Percentiles rank a stretch among this genome's conserved stretches.
These are phyloP conservation scores for Euphrasia arctica DNA, from an alignment of 305 asterid species.

Conservation along the genomic window DNA sequence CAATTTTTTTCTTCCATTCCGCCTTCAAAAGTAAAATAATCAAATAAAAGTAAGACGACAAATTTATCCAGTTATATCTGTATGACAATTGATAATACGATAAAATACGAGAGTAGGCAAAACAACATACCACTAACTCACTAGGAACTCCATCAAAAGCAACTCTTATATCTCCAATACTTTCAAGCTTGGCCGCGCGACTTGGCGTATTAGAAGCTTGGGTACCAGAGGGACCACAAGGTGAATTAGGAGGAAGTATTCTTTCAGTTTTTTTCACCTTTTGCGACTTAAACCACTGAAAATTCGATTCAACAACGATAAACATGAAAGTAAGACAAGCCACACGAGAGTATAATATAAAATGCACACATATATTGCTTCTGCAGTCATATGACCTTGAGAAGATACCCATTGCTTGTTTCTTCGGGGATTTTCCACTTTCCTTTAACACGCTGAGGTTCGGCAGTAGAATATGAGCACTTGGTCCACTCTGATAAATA, in stretches of 20 bases:
- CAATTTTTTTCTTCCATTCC: constrained; percentile 67
- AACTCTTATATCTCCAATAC: constrained; percentile 60
- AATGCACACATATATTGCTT: constrained; percentile 15
- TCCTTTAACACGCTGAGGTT: constrained; percentile 70
- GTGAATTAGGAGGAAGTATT: constrained; percentile 61
- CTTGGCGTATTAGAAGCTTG: constrained; percentile 35
- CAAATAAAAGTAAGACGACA: not conserved
- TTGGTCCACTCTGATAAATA: constrained; percentile 89
- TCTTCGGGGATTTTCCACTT: constrained; percentile 93
- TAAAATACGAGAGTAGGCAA: constrained; percentile 17
- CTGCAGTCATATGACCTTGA: constrained; percentile 51
- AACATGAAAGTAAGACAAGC: not conserved
- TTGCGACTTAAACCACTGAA: constrained; percentile 93
- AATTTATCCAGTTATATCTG: not conserved
- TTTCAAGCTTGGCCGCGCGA: constrained; percentile 48
- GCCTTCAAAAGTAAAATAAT: constrained; percentile 34
- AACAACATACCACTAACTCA: constrained; percentile 46
- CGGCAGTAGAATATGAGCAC: constrained; percentile 71
- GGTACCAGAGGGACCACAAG: constrained; percentile 45
- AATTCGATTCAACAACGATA: constrained; percentile 27
- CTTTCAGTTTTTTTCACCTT: constrained; percentile 69
- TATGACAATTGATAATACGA: constrained; percentile 10
- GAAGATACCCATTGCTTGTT: constrained; percentile 66
- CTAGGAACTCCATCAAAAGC: constrained; percentile 50
- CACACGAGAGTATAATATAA: constrained; percentile 5